Percentiles rank a stretch among this genome's conserved stretches.
Conservation (phyloP, 2,329 filamentous ascomycete genomes). For the Trichoderma sp. region DNA sequence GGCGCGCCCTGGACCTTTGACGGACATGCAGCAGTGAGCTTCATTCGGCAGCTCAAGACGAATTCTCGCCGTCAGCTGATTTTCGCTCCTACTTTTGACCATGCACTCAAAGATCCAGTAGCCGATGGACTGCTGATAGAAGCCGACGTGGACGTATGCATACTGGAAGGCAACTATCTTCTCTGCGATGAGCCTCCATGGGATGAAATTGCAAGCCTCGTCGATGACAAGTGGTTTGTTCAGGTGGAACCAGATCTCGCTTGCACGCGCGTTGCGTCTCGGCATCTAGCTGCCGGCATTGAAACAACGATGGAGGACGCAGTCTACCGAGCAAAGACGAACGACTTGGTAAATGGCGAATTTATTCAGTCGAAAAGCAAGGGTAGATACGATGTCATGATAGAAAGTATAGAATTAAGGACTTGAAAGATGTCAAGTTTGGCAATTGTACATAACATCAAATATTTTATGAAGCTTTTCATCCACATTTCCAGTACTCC, state of each 20-base stretch:
- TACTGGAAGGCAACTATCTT: conserved; percentile 72
- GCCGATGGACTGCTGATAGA: conserved; percentile 65
- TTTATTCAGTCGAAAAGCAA: conserved; percentile 62
- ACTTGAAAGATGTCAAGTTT: not conserved
- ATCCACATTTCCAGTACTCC: not conserved
- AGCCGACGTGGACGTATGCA: conserved; percentile 60
- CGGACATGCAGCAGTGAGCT: conserved; percentile 32
- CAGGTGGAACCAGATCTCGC: conserved; percentile 44
- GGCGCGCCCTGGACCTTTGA: conserved; percentile 44
- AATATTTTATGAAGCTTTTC: not conserved
- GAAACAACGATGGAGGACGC: conserved; percentile 65
- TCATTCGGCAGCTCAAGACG: conserved; percentile 32
- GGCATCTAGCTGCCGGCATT: conserved; percentile 48
- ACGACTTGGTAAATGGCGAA: conserved; percentile 80
- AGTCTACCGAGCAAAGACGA: conserved; percentile 70
- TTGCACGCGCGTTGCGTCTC: conserved; percentile 42
- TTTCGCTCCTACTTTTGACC: conserved; percentile 72
- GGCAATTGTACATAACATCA: not conserved
- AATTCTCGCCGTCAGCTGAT: conserved; percentile 31
- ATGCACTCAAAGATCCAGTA: conserved; percentile 73
- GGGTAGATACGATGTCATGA: conserved; percentile 36
- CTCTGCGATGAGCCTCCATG: conserved; percentile 40
- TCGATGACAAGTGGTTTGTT: conserved; percentile 50
- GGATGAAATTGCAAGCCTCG: conserved; percentile 40
- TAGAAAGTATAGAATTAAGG: conserved; percentile 36